Base-by-base conservation (phyloP, 306 rosid species). In the Lotus japonicus region DNA sequence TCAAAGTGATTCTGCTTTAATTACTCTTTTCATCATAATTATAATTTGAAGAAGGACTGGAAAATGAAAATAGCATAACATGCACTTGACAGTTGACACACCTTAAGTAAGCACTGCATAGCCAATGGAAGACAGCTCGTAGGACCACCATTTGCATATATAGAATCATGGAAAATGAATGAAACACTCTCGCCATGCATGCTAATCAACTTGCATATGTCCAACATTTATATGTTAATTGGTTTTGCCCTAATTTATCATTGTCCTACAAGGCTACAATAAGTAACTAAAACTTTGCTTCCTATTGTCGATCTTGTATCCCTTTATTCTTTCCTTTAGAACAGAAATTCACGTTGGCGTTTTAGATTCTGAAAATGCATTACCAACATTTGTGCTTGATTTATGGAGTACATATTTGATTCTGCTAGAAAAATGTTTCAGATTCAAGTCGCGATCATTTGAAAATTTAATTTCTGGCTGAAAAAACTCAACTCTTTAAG, bases 1-100 rank as follows among this genome's bases (percentile, higher is more conserved):
- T n/a, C n/a, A n/a, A 65, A 58, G 38, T 26, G 58, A 58, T 19
- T 70, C 6, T 35, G 49, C 56, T 53, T 36, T 45, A 12, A 46
- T 46, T 73, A 41, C 43, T 55, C 50, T 36, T 65, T 46, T 55
- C 11, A 39, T 28, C 18, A 8, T 33, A 66, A 16, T 31, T 11
- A 58, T 58, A 74, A n/a, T n/a, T 33, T 54, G 14, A 31, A 60
- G 49, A 54, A 15, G 59, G 31, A 19, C 2, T 5, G 86, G 52
- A 67, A 66, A 13, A 52, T 57, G 64, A 73, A 63, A 67, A 39
- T 73, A 75, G 68, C 68, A 73, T 77, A 54, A 19, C 57, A 73
- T 53, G 6, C 33, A 31, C 21, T 51, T 60, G 48, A n/a, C n/a
- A n/a, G n/a, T n/a, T n/a, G n/a, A n/a, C n/a, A n/a, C n/a, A n/a